A percentile compares a stretch with the other conserved stretches of the same genome.
Evolutionary conservation across 768 basidiomycete genomes (phyloP).

Genomic region (Sporobolomyces phaffii): DNA sequence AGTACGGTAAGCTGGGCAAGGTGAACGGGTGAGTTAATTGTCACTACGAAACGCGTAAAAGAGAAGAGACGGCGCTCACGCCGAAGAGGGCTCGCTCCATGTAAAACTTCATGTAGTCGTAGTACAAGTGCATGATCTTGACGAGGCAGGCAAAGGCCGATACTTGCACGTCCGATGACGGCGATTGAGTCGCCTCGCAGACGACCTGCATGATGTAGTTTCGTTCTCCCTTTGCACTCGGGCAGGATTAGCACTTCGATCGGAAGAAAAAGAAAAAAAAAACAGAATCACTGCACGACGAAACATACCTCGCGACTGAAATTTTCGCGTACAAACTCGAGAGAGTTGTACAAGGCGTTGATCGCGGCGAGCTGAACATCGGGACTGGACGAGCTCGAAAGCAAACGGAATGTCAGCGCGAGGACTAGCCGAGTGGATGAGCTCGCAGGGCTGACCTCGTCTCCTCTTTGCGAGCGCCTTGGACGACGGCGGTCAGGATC

Average conservation of each 20-base stretch:
- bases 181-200: slow-evolving; percentile 92
- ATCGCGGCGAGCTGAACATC: slow-evolving; percentile 93
- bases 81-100: slow-evolving; percentile 99
- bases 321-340: slow-evolving; percentile 96
- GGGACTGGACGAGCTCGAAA: slow-evolving; percentile 44
- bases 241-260: background rate
- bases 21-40: slow-evolving; percentile 27
- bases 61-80: slow-evolving; percentile 49
- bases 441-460: slow-evolving; percentile 48
- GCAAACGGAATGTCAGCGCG: background rate
- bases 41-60: slow-evolving; percentile 6
- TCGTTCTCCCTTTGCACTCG: slow-evolving; percentile 70
- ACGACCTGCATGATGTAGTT: slow-evolving; percentile 99
- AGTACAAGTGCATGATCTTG: slow-evolving; percentile 93
- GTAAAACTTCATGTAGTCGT: slow-evolving; percentile 98
- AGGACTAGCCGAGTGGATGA: background rate
- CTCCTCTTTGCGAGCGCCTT: slow-evolving; percentile 95
- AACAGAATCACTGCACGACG: too few species aligned
- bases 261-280: background rate
- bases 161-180: slow-evolving; percentile 75
- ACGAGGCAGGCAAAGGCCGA: slow-evolving; percentile 93
- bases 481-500: slow-evolving; percentile 95
- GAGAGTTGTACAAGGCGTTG: slow-evolving; percentile 84
- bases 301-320: slow-evolving; percentile 85
- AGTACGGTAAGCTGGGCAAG: slow-evolving; percentile 74